Conservation (phyloP, 495 filamentous ascomycete species). For the Penicillium macrosclerotiorum region DNA sequence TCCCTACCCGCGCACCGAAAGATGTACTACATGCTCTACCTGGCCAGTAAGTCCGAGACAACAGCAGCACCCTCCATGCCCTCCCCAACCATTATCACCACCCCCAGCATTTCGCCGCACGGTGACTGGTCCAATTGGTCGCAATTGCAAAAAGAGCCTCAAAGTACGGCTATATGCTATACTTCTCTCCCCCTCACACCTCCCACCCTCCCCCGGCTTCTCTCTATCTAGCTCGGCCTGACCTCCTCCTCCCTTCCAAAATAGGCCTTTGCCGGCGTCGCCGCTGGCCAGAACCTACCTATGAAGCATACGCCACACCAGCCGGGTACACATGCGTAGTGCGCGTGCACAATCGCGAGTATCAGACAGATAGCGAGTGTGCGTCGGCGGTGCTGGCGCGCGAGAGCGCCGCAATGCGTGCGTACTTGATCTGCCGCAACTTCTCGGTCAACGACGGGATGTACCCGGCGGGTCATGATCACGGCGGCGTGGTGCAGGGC, state of each 20-base stretch:
- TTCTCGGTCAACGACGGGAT: constrained; percentile 98
- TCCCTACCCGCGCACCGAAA: background rate
- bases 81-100: too few relatives aligned
- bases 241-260: background rate
- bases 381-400: constrained; percentile 77
- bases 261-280: constrained; percentile 94
- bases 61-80: too few relatives aligned
- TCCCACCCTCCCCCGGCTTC: too few relatives aligned
- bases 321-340: constrained; percentile 87
- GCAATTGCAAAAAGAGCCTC: too few relatives aligned
- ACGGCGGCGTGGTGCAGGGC: constrained; percentile 78
- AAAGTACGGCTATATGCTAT: too few relatives aligned
- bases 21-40: constrained; percentile 71
- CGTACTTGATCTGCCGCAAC: constrained; percentile 97
- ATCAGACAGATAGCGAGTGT: constrained; percentile 86
- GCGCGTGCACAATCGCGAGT: constrained; percentile 94
- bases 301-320: constrained; percentile 66
- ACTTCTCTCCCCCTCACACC: too few relatives aligned
- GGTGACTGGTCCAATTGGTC: too few relatives aligned
- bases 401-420: constrained; percentile 94
- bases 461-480: constrained; percentile 70
- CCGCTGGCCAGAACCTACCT: constrained; percentile 90
- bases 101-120: constrained; percentile 4
- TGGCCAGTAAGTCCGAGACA: constrained; percentile 68
- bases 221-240: too few relatives aligned